Evolutionary conservation across 306 rosid genomes (phyloP), one percentile per base, ranked within the genome.

Genomic region (Astragalus membranaceus): DNA sequence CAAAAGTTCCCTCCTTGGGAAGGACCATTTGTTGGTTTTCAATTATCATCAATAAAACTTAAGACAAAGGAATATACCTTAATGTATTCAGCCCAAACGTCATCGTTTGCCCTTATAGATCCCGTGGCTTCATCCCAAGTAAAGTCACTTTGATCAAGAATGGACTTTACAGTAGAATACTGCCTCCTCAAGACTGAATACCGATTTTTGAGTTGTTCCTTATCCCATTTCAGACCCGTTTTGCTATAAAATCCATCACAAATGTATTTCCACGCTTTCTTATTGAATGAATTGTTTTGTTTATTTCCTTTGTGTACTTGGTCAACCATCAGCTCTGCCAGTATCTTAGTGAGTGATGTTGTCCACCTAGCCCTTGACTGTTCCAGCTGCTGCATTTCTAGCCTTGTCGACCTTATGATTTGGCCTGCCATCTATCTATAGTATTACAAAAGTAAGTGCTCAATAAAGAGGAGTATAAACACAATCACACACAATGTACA

Each of bases 361-460:
- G 87, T 85, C 97, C 97, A 87, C 76, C 66, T 86, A 60, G 96
- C 97, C 79, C 91, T 82, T 3, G 83, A 75, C 50, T 84, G 90
- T 14, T 88, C 92, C 73, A 74, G 83, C 74, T 74, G 85, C 78
- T 73, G 88, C 48, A 69, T 48, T 42, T 66, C 81, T 49, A 78
- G 78, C 51, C 83, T 78, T 79, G 78, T 80, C 8, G 85, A 67
- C 66, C 86, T 79, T 8, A 83, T 77, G 64, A 75, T 72, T 33
- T 82, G 83, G 69, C 77, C 78, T 23, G 85, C 83, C 96, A 88
- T 88, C 92, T 78, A 87, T 90, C 95, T 78, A 68, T 36, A 65
- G 54, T 30, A 52, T 51, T 72, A 70, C 50, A 12, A 51, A 57
- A 71, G 26, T 43, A 7, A 69, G 62, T 54, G 8, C 51, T 64